Base-by-base conservation (phyloP, 495 filamentous ascomycete species). In the Penicillium alfredii region DNA sequence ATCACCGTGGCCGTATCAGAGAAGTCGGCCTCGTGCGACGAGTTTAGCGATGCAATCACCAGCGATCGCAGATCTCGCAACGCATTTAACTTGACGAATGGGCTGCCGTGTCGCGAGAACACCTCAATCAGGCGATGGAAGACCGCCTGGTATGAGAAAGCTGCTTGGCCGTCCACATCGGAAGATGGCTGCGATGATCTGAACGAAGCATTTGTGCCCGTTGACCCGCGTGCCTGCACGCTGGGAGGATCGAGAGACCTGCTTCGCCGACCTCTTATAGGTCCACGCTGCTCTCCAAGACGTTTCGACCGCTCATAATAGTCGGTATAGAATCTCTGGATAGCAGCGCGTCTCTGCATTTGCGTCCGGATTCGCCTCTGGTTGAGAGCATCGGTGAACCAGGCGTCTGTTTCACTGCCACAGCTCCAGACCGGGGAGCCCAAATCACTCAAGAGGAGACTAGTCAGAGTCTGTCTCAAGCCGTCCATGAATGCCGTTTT, bases 91-190 rank as follows among this genome's bases (percentile, higher is more conserved):
- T 96, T 96, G 31, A 79, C 73, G 47, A 81, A 86, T 0, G 89
- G 89, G 49, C 93, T 94, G 2, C 86, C 85, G 52, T 92, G 87
- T 3, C 86, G 84, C 11, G 88, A 92, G 48, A 96, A 94, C 53
- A 86, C 88, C 33, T 81, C 77, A 13, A 95, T 66, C 0, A 96
- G 73, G 15, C 79, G 80, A 47, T 78, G 77, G 61, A 90, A 96
- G 4, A 87, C 82, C 29, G 76, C 71, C 25, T 68, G 66, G 42
- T 88, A 89, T 1, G 82, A 78, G 51, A 90, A 90, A 12, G 72
- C 42, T 0, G 44, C 36, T 12, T 47, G 29, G 6, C 38, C 47
- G 16, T 58, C 49, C 9, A 24, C 23, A 3, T 44, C 38, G 10
- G 22, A 11, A 8, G 27, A 12, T 8, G 24, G 14, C 9, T 12